Base-by-base conservation (phyloP, 164 flowering plant species). In the Platanus orientalis region DNA sequence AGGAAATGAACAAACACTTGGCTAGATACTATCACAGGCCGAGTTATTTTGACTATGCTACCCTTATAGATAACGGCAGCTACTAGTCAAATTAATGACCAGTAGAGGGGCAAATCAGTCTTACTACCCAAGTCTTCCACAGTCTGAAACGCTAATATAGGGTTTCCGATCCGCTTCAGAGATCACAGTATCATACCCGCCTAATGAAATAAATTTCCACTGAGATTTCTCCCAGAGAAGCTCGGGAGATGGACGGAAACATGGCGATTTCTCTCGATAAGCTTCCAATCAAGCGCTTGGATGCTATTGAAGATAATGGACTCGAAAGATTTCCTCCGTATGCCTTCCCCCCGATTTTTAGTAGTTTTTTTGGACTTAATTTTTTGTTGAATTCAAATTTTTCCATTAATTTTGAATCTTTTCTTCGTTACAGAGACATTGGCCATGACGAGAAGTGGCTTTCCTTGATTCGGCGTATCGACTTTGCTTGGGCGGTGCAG, bases 401-500 rank as follows among this genome's bases (percentile, higher is more conserved):
- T 11, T 2, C 7, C 7, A 17, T 14, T 29, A 29, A 2, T 64
- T 44, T 52, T 1, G 19, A 0, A 20, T 60, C 1, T 57, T 6
- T 57, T 21, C 7, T 25, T 61, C 1, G 32, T 30, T 19, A 55
- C 70, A 89, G 95, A 21, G 96, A 89, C 62, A 74, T 88, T 4
- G 84, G 77, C 12, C 77, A 85, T 32, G 99, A 94, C 23, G 97
- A 94, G 78, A 94, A 83, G 83, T 72, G 84, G 54, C 77, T 85
- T 48, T 83, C 89, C 11, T 75, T 83, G 67, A 88, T 91, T 45
- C 73, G 93, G 70, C 64, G 96, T 34, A 86, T 94, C 21, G 96
- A 94, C 65, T 94, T 94, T 54, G 91, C 88, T 1, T 89, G 90
- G 86, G 90, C 95, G 12, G 78, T 94, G 54, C 87, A 89, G 78